Percentiles rank a stretch among this genome's conserved stretches.
Evolutionary conservation across 1,139 yeast genomes (phyloP).

Genomic region (Nakaseomyces bracarensis): DNA sequence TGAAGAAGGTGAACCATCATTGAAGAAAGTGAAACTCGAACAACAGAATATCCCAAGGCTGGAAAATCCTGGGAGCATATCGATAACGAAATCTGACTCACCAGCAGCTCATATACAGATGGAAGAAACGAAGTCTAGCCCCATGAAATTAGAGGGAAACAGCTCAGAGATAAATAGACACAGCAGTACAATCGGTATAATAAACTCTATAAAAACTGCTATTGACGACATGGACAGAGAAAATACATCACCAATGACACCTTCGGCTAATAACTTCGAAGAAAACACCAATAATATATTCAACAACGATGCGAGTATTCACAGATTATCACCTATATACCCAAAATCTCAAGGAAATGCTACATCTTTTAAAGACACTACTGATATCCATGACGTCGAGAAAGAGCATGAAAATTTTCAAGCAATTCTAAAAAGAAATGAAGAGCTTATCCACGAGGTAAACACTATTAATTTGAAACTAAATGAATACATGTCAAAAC

Average conservation of each 20-base stretch:
- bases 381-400: slow-evolving; percentile 8
- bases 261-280: neutral
- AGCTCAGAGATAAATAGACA: slow-evolving; percentile 1
- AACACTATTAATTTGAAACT: slow-evolving; percentile 23
- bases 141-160: slow-evolving; percentile 12
- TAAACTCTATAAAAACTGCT: slow-evolving; percentile 2
- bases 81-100: slow-evolving; percentile 7
- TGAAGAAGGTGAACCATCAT: slow-evolving; percentile 17
- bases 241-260: slow-evolving; percentile 1
- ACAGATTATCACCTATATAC: neutral
- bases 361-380: neutral
- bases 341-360: neutral
- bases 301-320: slow-evolving; percentile 6
- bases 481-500: slow-evolving; percentile 35
- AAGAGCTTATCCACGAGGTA: slow-evolving; percentile 36
- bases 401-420: slow-evolving; percentile 12
- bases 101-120: slow-evolving; percentile 12
- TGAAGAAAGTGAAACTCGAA: slow-evolving; percentile 16
- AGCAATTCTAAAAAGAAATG: slow-evolving; percentile 22
- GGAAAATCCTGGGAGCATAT: slow-evolving; percentile 9
- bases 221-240: neutral
- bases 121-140: slow-evolving; percentile 17
- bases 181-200: slow-evolving; percentile 6
- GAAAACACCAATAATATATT: slow-evolving; percentile 8
- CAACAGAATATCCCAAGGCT: slow-evolving; percentile 15